Base-by-base conservation (phyloP, 2,329 filamentous ascomycete species). In the Epichloe glyceriae region DNA sequence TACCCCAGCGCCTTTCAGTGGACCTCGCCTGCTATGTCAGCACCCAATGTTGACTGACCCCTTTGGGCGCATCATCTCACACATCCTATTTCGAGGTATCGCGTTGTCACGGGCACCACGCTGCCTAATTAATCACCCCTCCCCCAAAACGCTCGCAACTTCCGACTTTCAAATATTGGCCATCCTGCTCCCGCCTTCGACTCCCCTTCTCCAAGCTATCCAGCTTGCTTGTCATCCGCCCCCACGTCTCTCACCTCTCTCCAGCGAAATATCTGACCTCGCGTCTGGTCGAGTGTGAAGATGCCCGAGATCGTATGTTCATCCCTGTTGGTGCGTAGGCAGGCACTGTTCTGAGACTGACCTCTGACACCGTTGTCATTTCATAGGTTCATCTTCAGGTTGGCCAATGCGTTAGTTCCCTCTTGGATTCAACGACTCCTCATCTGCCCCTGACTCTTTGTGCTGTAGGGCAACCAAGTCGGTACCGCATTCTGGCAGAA, bases 401-500 rank as follows among this genome's bases (percentile, higher is more conserved):
- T 80, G 93, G 93, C 75, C 93, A 97, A 84, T 97, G 91, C 80
- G 90, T 96, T 73, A 72, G 74, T 75, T 47, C 52, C 50, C 50
- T 14, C 10, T 7, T 17, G 2, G 17, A n/a, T 10, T n/a, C 17
- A n/a, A 4, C 22, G n/a, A 3, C 5, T 20, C 37, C 15, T 22
- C 17, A 6, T 47, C 12, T 30, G n/a, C n/a, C 10, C 11, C 43
- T 35, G 26, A 54, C 17, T 34, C 52, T 49, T 54, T 59, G 67
- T 71, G 62, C 55, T 59, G 63, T 66, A 96, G 90, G 91, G 93
- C 83, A 97, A 97, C 86, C 93, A 97, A 87, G 95, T 97, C 65
- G 93, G 93, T 90, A 91, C 93, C 79, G 93, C 93, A 75, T 98
- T 98, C 82, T 98, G 93, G 85, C 85, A 89, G 73, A 85, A 77